phyloP scores from a whole-genome alignment of 177 flowering plant species.

The Vitis hybrid region DNA sequence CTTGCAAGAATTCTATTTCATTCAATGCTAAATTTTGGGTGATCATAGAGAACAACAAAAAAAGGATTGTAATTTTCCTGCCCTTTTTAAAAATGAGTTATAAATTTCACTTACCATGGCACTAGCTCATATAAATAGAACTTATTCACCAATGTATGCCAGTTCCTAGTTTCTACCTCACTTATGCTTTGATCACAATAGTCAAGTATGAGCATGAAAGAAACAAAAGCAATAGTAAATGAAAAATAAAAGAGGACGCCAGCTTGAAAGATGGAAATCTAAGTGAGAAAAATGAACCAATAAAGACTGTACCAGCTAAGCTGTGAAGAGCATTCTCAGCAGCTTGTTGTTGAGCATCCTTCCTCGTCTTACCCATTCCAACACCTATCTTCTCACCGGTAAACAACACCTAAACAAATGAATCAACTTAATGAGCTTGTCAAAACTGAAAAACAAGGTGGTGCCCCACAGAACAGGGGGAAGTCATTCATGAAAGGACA shows the following conservation, averaged over 20 bases:
- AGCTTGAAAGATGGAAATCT: neutral
- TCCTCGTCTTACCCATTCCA: constrained; percentile 89
- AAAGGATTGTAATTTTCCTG: too few relatives aligned
- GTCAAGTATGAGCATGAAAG: neutral
- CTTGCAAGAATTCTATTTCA: too few relatives aligned
- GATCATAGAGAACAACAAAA: too few relatives aligned
- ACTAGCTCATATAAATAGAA: too few relatives aligned
- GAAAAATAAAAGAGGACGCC: neutral
- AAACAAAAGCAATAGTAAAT: neutral
- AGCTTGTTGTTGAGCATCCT: constrained; percentile 94
- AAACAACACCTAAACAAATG: constrained; percentile 63
- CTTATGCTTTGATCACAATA: too few relatives aligned
- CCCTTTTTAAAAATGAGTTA: too few relatives aligned
- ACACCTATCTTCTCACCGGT: constrained; percentile 89
- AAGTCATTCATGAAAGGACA: neutral
- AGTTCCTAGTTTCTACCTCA: too few relatives aligned
- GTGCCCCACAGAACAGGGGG: neutral
- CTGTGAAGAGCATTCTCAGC: constrained; percentile 83
- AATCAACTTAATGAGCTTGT: constrained; percentile 7
- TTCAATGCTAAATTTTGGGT: too few relatives aligned
- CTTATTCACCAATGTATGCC: too few relatives aligned
- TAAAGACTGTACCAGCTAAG: constrained; percentile 66
- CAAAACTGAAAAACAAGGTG: too few relatives aligned
- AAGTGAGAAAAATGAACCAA: neutral
- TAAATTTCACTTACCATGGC: too few relatives aligned